Evolutionary conservation across 805 yeast genomes (phyloP).

Genomic region (Kurtzmaniella fragi): DNA sequence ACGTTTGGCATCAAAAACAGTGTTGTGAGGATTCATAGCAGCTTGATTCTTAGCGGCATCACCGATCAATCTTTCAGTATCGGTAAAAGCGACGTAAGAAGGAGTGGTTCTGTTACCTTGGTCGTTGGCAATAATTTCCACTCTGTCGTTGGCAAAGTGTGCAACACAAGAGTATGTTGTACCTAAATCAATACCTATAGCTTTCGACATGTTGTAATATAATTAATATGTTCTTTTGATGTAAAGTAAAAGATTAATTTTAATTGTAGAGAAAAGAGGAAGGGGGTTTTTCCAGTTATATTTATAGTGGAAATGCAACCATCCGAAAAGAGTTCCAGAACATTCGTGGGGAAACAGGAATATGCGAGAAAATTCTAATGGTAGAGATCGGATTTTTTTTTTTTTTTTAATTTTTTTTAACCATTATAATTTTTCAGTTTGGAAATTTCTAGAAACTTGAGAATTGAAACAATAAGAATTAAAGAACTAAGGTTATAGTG

Average conservation of each 20-base stretch:
- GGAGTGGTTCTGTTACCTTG: slow-evolving; percentile 99
- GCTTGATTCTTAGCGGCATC: slow-evolving; percentile 99
- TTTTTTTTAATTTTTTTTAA: no score
- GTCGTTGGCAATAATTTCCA: slow-evolving; percentile 93
- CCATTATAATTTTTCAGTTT: no score
- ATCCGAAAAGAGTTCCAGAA: no score
- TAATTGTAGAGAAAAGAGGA: no score
- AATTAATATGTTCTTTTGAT: neutral
- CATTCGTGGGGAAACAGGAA: no score
- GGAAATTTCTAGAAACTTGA: no score
- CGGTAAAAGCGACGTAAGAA: slow-evolving; percentile 94
- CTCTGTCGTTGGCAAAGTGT: slow-evolving; percentile 61
- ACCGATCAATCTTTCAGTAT: slow-evolving; percentile 90
- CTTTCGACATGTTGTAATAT: slow-evolving; percentile 18
- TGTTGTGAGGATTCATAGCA: slow-evolving; percentile 91
- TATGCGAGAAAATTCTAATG: no score
- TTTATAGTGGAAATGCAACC: no score
- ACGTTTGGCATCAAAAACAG: slow-evolving; percentile 94
- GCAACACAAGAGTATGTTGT: slow-evolving; percentile 98
- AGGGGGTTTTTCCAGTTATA: no score
- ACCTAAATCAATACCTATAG: slow-evolving; percentile 90
- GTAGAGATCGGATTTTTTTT: no score
- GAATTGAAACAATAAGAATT: no score
- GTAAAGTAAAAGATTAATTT: neutral
- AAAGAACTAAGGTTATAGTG: no score